Percentiles rank a stretch among this genome's conserved stretches.
phyloP scores from a whole-genome alignment of 1,284 basidiomycete species.

The Mycosarcoma maydis region DNA sequence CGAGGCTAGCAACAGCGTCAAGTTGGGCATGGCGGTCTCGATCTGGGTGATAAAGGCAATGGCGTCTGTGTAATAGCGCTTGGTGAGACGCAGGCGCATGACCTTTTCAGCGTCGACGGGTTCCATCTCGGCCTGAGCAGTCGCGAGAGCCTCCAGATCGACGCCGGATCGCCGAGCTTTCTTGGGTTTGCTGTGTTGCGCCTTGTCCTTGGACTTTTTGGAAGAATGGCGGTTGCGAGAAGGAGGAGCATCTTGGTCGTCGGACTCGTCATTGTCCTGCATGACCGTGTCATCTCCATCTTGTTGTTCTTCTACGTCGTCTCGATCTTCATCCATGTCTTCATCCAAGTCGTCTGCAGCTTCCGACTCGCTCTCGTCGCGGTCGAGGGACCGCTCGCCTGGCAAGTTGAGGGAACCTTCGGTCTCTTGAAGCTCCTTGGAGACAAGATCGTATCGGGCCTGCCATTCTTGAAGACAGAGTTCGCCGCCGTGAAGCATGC shows the following conservation, averaged over 20 bases:
- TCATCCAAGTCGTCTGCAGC: constrained; percentile 63
- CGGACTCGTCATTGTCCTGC: constrained; percentile 20
- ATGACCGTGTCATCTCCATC: constrained; percentile 29
- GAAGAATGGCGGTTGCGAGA: constrained; percentile 10
- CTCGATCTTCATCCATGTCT: constrained; percentile 62
- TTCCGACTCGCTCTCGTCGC: constrained; percentile 67
- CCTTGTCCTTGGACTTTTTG: constrained; percentile 24
- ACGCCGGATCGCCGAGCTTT: constrained; percentile 68
- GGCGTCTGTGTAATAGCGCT: constrained; percentile 88
- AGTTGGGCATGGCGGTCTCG: constrained; percentile 79
- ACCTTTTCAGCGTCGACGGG: constrained; percentile 67
- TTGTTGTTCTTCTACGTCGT: constrained; percentile 32
- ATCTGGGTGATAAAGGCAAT: constrained; percentile 85
- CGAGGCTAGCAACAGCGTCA: constrained; percentile 83
- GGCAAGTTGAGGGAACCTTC: constrained; percentile 59
- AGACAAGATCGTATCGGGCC: constrained; percentile 73
- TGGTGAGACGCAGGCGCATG: constrained; percentile 79
- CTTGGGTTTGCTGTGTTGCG: constrained; percentile 36
- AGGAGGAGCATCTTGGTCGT: constrained; percentile 12
- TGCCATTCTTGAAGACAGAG: constrained; percentile 78
- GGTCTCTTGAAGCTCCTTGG: constrained; percentile 71
- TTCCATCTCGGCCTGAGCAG: constrained; percentile 55
- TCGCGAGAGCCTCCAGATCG: constrained; percentile 53
- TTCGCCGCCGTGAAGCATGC: constrained; percentile 82
- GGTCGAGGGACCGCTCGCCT: too few species aligned